These are phyloP conservation scores for Hyaloscypha bicolor DNA, from an alignment of 495 filamentous ascomycete species.

Conservation along the genomic window DNA sequence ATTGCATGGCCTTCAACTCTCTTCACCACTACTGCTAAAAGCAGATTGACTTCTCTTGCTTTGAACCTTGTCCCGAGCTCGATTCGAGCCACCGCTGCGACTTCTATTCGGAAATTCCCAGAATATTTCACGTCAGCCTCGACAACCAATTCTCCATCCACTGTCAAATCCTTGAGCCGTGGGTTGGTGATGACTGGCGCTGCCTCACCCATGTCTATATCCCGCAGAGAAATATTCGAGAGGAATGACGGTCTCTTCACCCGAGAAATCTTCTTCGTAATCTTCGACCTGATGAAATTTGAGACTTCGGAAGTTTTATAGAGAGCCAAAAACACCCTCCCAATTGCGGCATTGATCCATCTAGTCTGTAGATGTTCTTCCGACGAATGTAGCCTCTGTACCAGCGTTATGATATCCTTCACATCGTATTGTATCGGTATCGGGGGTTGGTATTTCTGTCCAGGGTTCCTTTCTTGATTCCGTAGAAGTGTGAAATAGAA, in stretches of 20 bases:
- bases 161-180: conserved; percentile 82
- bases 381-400: conserved; percentile 87
- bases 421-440: conserved; percentile 77
- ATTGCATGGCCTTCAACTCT: conserved; percentile 83
- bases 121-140: conserved; percentile 87
- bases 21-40: conserved; percentile 84
- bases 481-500: conserved; percentile 93
- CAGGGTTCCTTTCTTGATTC: conserved; percentile 71
- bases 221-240: conserved; percentile 74
- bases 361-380: conserved; percentile 90
- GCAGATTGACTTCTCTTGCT: conserved; percentile 81
- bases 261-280: conserved; percentile 93
- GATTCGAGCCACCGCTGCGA: conserved; percentile 86
- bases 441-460: conserved; percentile 61
- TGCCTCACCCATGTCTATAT: conserved; percentile 82
- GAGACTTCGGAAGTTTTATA: conserved; percentile 85
- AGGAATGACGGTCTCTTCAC: conserved; percentile 92
- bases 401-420: conserved; percentile 80
- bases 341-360: conserved; percentile 91
- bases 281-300: conserved; percentile 76
- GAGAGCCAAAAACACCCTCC: conserved; percentile 82
- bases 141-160: conserved; percentile 84
- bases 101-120: conserved; percentile 85
- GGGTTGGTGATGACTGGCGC: conserved; percentile 91
- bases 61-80: conserved; percentile 90